phyloP scores from a whole-genome alignment of 805 yeast species.

The Groenewaldozyma salmanticensis region DNA sequence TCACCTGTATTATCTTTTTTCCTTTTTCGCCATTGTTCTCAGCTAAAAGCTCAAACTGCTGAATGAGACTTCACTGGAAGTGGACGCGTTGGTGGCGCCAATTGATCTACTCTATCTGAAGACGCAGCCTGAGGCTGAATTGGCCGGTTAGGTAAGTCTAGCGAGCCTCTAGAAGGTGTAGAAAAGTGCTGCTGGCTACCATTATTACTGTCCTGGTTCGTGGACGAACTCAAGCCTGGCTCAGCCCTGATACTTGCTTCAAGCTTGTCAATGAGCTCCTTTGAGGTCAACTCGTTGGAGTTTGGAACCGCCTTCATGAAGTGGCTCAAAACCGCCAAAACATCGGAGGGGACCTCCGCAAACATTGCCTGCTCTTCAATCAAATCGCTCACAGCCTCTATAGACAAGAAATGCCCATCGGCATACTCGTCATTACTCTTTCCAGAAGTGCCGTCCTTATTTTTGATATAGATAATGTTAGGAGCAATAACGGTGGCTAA shows the following conservation, averaged over 20 bases:
- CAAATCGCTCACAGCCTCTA: conserved; percentile 78
- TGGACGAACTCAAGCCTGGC: not conserved
- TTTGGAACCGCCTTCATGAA: conserved; percentile 24
- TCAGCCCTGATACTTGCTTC: conserved; percentile 13
- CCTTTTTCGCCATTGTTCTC: no score
- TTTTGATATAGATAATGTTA: conserved; percentile 59
- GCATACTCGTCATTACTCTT: conserved; percentile 15
- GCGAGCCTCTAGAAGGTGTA: no score
- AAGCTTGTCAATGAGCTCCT: conserved; percentile 18
- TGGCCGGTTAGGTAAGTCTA: no score
- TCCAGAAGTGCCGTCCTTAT: conserved; percentile 5
- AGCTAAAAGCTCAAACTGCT: no score
- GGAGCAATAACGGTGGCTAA: conserved; percentile 95
- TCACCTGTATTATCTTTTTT: no score
- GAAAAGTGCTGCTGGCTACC: not conserved
- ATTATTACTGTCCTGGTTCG: not conserved
- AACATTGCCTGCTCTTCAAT: conserved; percentile 76
- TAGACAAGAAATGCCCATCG: conserved; percentile 64
- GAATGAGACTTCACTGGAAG: not conserved
- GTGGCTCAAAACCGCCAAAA: conserved; percentile 33
- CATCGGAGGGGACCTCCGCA: conserved; percentile 62
- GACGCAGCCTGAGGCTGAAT: not conserved
- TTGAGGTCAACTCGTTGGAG: conserved; percentile 29
- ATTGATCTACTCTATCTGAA: not conserved
- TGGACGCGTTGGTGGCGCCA: not conserved